Percentiles rank a stretch among this genome's conserved stretches.
phyloP scores from a whole-genome alignment of 2,329 filamentous ascomycete genomes.

The Alternaria tenuissima region DNA sequence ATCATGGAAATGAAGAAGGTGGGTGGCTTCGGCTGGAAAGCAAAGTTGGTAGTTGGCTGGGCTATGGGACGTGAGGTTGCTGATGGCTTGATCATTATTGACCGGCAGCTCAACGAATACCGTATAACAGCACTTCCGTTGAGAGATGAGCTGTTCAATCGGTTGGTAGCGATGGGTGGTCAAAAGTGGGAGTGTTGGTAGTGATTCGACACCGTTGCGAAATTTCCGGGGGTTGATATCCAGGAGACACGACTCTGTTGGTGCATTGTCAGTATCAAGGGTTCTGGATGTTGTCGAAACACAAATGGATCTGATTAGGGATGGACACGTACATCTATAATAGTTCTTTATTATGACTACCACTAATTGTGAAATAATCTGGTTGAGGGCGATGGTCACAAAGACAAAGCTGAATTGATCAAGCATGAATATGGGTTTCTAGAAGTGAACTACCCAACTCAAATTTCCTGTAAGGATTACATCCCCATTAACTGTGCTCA shows the following conservation, averaged over 20 bases:
- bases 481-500: neutral
- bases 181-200: constrained; percentile 87
- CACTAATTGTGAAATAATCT: neutral
- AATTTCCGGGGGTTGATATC: neutral
- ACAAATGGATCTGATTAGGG: neutral
- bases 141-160: constrained; percentile 82
- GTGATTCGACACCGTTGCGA: neutral
- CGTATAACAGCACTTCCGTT: constrained; percentile 75
- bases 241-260: neutral
- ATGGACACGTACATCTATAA: constrained; percentile 3
- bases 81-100: constrained; percentile 75
- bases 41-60: constrained; percentile 83
- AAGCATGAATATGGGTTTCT: neutral
- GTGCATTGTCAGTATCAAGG: constrained; percentile 2
- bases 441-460: neutral
- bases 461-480: neutral
- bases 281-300: neutral
- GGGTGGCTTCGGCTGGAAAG: constrained; percentile 85
- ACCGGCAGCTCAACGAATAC: constrained; percentile 64
- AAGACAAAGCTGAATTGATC: neutral
- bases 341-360: neutral
- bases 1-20: constrained; percentile 80
- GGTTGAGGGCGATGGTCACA: neutral
- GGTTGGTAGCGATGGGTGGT: constrained; percentile 75
- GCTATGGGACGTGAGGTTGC: constrained; percentile 75